These are phyloP conservation scores for Pestalotiopsis fici DNA, from an alignment of 2,329 filamentous ascomycete species.

Conservation along the genomic window DNA sequence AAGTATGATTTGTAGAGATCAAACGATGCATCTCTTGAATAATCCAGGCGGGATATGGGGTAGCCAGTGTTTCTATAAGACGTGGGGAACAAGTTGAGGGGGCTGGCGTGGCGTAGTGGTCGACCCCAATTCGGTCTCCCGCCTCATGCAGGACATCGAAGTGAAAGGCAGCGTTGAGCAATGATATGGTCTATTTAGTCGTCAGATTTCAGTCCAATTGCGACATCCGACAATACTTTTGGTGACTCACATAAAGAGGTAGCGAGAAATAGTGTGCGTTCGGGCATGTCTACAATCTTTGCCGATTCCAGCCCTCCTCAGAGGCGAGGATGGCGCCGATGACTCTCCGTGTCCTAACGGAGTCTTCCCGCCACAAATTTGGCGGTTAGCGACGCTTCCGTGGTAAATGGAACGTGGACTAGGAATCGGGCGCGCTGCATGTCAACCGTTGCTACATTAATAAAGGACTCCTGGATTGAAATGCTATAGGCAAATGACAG, in stretches of 20 bases:
- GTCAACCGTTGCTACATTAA: too few species aligned
- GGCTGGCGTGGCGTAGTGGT: neutral
- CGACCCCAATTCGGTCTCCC: neutral
- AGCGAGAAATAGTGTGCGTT: neutral
- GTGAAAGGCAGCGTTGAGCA: neutral
- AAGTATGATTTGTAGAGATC: neutral
- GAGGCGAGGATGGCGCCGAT: neutral
- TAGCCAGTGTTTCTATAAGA: neutral
- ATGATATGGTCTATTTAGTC: neutral
- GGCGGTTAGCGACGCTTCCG: too few species aligned
- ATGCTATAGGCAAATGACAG: too few species aligned
- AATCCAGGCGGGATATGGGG: conserved; percentile 1
- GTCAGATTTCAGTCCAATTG: neutral
- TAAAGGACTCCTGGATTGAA: too few species aligned
- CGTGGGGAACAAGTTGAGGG: neutral
- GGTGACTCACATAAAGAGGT: neutral
- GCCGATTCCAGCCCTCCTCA: neutral
- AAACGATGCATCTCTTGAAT: conserved; percentile 3
- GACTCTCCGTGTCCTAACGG: neutral
- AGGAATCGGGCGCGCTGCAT: too few species aligned
- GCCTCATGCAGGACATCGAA: neutral
- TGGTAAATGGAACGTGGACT: too few species aligned
- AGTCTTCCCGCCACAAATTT: conserved; percentile 1
- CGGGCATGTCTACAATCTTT: neutral
- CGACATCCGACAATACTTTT: neutral